phyloP scores from a whole-genome alignment of 225 moss, liverwort and hornwort species.

The Climacium dendroides region DNA sequence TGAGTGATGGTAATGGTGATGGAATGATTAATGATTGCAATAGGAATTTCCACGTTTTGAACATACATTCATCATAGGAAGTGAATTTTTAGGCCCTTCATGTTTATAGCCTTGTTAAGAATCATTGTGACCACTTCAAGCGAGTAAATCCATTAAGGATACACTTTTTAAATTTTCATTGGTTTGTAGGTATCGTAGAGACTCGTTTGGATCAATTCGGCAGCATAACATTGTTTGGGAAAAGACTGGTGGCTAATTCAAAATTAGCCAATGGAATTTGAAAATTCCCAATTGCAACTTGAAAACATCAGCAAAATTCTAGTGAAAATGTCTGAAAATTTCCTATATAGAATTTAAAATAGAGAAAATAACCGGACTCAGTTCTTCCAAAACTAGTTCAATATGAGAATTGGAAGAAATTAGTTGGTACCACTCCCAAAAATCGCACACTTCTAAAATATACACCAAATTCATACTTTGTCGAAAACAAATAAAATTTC shows the following conservation, averaged over 20 bases:
- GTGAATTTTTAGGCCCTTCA: background rate
- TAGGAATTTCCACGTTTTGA: background rate
- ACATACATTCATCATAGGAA: background rate
- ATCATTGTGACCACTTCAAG: fast-evolving
- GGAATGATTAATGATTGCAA: background rate
- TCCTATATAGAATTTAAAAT: no score
- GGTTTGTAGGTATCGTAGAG: background rate
- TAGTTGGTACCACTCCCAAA: no score
- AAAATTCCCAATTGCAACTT: no score
- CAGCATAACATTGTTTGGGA: no score
- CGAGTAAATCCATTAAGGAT: background rate
- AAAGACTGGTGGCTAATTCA: no score
- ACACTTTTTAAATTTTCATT: background rate
- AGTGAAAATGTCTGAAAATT: no score
- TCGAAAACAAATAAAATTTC: background rate
- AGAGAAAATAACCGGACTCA: no score
- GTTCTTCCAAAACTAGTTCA: no score
- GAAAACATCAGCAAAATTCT: no score
- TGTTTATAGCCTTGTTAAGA: fast-evolving
- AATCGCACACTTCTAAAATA: background rate
- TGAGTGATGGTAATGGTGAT: no score
- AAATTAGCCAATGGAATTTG: no score
- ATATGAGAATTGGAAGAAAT: no score
- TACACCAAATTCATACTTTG: background rate
- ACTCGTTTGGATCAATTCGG: background rate